These are phyloP conservation scores for Thelonectria olida DNA, from an alignment of 2,329 filamentous ascomycete genomes.

Conservation along the genomic window DNA sequence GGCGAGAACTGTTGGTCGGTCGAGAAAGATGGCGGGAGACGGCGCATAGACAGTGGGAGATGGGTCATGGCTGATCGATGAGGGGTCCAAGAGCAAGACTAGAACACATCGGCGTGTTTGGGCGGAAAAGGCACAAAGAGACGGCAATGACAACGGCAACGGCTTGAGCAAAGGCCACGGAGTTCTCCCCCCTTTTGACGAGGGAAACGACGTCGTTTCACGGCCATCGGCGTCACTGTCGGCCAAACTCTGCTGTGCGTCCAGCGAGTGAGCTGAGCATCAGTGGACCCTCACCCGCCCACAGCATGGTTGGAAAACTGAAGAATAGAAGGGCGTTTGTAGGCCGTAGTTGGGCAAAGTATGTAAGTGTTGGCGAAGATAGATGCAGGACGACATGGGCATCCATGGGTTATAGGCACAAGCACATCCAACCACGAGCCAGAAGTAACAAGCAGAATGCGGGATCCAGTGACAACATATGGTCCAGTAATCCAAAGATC, in stretches of 20 bases:
- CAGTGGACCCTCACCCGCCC: slow-evolving; percentile 44
- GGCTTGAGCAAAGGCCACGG: slow-evolving; percentile 15
- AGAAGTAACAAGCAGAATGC: no score
- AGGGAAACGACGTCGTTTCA: slow-evolving; percentile 42
- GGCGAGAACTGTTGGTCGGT: slow-evolving; percentile 7
- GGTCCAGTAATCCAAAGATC: not conserved
- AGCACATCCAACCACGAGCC: slow-evolving; percentile 5
- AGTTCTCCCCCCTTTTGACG: slow-evolving; percentile 31
- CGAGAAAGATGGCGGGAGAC: slow-evolving; percentile 14
- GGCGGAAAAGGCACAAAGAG: slow-evolving; percentile 7
- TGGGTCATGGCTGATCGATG: slow-evolving; percentile 17
- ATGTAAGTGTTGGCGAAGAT: slow-evolving; percentile 17
- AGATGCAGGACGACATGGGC: not conserved
- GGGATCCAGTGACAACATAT: not conserved
- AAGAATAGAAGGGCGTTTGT: slow-evolving; percentile 6
- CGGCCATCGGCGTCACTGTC: slow-evolving; percentile 48
- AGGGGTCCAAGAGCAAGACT: not conserved
- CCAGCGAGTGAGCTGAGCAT: slow-evolving; percentile 40
- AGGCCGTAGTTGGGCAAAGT: not conserved
- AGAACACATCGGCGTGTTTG: slow-evolving; percentile 6
- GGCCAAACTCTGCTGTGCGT: slow-evolving; percentile 48
- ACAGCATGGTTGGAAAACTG: slow-evolving; percentile 8
- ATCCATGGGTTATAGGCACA: slow-evolving; percentile 1
- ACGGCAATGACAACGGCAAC: slow-evolving; percentile 8
- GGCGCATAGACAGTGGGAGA: slow-evolving; percentile 11